These are phyloP conservation scores for Penicillium italicum DNA, from an alignment of 2,329 filamentous ascomycete species.

Conservation along the genomic window DNA sequence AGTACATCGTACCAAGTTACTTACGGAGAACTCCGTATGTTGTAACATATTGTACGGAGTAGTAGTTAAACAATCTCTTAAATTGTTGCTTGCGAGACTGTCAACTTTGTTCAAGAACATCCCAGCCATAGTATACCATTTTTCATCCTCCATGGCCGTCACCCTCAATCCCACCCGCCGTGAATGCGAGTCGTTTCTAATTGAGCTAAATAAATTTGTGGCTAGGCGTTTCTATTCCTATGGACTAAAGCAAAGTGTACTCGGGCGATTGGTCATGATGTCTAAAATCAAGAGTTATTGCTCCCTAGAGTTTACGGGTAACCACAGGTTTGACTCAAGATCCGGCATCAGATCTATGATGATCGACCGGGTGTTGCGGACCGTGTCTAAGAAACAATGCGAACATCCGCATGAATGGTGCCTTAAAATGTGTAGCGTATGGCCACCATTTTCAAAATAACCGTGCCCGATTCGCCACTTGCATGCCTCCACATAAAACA, in stretches of 20 bases:
- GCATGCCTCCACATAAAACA: not conserved
- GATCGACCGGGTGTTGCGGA: slow-evolving; percentile 6
- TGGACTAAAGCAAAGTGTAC: not conserved
- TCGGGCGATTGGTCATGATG: not conserved
- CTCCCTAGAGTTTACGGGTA: not conserved
- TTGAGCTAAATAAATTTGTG: not conserved
- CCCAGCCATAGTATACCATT: not conserved
- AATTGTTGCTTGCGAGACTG: not conserved
- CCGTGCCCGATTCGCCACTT: not conserved
- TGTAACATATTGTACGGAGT: not conserved
- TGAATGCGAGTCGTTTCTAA: not conserved
- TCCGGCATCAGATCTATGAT: not conserved
- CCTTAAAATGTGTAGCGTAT: not conserved
- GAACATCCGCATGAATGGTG: not conserved
- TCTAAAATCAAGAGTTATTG: not conserved
- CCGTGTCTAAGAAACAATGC: not conserved
- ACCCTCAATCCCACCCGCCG: not conserved
- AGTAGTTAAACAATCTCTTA: not conserved
- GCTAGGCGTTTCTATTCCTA: not conserved
- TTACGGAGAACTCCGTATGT: no score
- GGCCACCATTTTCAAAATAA: not conserved
- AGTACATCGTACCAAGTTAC: no score
- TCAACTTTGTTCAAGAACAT: not conserved
- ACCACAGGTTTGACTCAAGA: not conserved
- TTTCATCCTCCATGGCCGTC: not conserved